Conservation (phyloP, 73 alveolate species). For the Chromera velia region DNA sequence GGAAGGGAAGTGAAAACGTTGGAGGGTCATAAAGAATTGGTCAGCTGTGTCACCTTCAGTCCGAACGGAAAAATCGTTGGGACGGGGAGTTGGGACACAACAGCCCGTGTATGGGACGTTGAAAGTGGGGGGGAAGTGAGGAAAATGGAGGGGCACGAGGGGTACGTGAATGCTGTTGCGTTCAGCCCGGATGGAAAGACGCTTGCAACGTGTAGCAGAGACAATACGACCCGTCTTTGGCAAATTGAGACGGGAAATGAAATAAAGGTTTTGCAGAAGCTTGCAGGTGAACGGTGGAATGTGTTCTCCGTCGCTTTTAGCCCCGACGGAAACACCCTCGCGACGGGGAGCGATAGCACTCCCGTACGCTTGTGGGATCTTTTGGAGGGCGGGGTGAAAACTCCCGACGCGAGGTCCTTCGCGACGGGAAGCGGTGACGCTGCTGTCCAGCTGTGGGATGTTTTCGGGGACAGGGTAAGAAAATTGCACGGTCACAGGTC, state of each 20-base stretch:
- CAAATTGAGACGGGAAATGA: not conserved
- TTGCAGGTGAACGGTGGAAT: not conserved
- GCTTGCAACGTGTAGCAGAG: no score
- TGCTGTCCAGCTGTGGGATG: slow-evolving; percentile 20
- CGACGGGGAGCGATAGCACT: slow-evolving; percentile 11
- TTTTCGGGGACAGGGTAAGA: not conserved
- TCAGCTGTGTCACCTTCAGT: slow-evolving; percentile 1
- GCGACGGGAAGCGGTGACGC: slow-evolving; percentile 17
- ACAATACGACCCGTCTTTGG: no score
- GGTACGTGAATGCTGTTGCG: no score
- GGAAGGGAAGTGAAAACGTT: slow-evolving; percentile 10
- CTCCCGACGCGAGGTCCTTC: slow-evolving; percentile 10
- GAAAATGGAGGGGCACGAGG: no score
- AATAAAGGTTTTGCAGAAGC: not conserved
- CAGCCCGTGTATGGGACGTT: no score
- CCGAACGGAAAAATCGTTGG: not conserved
- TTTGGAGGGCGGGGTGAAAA: slow-evolving; percentile 2
- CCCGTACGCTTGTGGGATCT: slow-evolving; percentile 21
- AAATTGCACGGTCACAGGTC: slow-evolving; percentile 5
- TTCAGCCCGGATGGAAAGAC: no score
- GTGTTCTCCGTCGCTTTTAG: not conserved
- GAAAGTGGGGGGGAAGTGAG: no score
- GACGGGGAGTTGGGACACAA: no score
- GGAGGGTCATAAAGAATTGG: slow-evolving; percentile 11
- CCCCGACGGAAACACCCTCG: slow-evolving; percentile 12